Conservation (phyloP, 2,329 filamentous ascomycete genomes). For the Ceratocystis albifundus region DNA sequence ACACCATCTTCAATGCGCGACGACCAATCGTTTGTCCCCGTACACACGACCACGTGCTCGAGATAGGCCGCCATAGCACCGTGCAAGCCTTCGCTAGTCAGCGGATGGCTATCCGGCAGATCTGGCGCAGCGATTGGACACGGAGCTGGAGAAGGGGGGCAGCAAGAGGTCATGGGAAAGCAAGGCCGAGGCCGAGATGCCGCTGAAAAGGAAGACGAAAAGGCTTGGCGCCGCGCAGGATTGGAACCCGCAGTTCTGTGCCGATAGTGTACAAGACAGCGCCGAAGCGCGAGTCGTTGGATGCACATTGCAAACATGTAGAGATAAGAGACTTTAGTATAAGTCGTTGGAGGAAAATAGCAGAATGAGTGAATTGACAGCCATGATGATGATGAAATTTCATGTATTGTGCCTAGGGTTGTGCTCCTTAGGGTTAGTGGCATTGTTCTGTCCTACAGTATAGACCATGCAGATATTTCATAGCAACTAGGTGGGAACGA, state of each 20-base stretch:
- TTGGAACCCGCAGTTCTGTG: neutral
- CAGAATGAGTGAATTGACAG: too few relatives aligned
- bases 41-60: constrained; percentile 75
- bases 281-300: too few relatives aligned
- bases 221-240: neutral
- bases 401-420: too few relatives aligned
- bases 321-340: too few relatives aligned
- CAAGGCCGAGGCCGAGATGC: neutral
- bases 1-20: constrained; percentile 62
- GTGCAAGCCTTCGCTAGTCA: constrained; percentile 47
- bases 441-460: too few relatives aligned
- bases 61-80: constrained; percentile 58
- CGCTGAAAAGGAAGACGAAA: neutral
- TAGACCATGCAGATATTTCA: too few relatives aligned
- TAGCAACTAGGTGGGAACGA: too few relatives aligned
- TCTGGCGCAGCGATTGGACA: constrained; percentile 53
- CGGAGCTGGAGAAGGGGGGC: constrained; percentile 24
- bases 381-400: too few relatives aligned
- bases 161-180: constrained; percentile 15
- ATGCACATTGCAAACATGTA: too few relatives aligned
- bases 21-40: constrained; percentile 67
- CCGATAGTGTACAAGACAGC: too few relatives aligned
- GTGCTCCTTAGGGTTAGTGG: too few relatives aligned
- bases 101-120: constrained; percentile 56
- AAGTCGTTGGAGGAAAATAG: too few relatives aligned